These are phyloP conservation scores for Trebouxiophyceae sp. DNA, from an alignment of 163 green algal species.

Conservation along the genomic window DNA sequence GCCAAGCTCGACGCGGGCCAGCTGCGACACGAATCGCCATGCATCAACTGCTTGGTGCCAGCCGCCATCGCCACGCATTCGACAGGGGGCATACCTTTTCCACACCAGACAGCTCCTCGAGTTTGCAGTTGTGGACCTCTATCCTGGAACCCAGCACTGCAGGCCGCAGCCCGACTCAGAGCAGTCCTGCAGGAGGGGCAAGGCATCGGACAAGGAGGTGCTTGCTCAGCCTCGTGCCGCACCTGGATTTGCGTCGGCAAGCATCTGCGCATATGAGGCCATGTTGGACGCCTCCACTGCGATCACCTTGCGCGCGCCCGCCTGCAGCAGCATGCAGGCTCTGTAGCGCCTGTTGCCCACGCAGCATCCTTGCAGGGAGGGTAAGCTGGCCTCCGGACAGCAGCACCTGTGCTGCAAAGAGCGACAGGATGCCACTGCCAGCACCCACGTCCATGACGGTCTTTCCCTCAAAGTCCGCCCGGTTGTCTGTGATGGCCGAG, in stretches of 20 bases:
- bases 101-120: constrained; percentile 70
- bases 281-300: constrained; percentile 88
- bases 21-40: no score
- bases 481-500: constrained; percentile 64
- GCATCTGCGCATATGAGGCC: constrained; percentile 56
- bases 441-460: constrained; percentile 91
- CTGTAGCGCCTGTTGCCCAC: not conserved
- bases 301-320: constrained; percentile 81
- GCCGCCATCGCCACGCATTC: no score
- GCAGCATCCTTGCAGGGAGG: not conserved
- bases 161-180: not conserved
- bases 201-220: not conserved
- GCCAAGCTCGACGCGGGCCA: no score
- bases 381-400: not conserved
- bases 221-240: no score
- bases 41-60: no score
- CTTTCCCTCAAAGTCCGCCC: constrained; percentile 76
- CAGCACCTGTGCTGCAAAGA: constrained; percentile 77
- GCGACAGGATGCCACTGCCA: constrained; percentile 82
- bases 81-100: no score
- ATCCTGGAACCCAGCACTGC: constrained; percentile 31
- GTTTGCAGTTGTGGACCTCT: constrained; percentile 54
- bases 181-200: not conserved
- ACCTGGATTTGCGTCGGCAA: constrained; percentile 64
- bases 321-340: constrained; percentile 38